These are phyloP conservation scores for Epichloe uncinata DNA, from an alignment of 2,329 filamentous ascomycete species.

Conservation along the genomic window DNA sequence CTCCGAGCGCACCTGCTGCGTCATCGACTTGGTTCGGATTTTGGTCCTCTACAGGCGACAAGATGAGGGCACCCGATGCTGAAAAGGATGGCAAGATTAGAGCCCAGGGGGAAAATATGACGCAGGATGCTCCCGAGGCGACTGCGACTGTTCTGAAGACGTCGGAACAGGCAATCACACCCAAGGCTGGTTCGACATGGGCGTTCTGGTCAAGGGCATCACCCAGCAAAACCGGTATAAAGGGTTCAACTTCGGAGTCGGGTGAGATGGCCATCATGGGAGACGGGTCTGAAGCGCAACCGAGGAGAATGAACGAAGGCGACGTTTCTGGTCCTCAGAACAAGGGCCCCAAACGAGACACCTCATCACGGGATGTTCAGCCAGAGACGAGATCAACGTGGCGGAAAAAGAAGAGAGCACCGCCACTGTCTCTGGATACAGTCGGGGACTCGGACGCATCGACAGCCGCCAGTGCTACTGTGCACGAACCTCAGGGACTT, in stretches of 20 bases:
- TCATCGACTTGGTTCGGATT: slow-evolving; percentile 28
- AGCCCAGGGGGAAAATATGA: slow-evolving; percentile 25
- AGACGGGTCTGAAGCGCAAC: slow-evolving; percentile 42
- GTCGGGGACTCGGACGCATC: slow-evolving; percentile 23
- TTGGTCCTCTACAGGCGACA: slow-evolving; percentile 18
- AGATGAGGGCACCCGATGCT: neutral
- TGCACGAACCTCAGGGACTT: slow-evolving; percentile 3
- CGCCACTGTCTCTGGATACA: slow-evolving; percentile 33
- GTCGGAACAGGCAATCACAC: slow-evolving; percentile 22
- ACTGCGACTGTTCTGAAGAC: slow-evolving; percentile 11
- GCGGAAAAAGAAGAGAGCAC: slow-evolving; percentile 30
- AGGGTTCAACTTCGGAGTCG: slow-evolving; percentile 21
- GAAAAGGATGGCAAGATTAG: slow-evolving; percentile 1
- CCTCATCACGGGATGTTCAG: slow-evolving; percentile 19
- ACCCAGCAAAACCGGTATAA: slow-evolving; percentile 21
- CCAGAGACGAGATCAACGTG: slow-evolving; percentile 17
- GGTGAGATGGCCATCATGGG: slow-evolving; percentile 45
- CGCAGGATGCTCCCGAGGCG: slow-evolving; percentile 28
- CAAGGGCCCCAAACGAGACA: slow-evolving; percentile 19
- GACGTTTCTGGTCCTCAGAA: slow-evolving; percentile 25
- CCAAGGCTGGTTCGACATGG: slow-evolving; percentile 54
- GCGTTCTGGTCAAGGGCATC: slow-evolving; percentile 64
- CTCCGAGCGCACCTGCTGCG: slow-evolving; percentile 8
- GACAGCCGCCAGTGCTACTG: slow-evolving; percentile 8
- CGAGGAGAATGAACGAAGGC: slow-evolving; percentile 30